These are phyloP conservation scores for Rhizopus stolonifer DNA, from an alignment of 371 early-diverging fungal genomes.

Conservation along the genomic window DNA sequence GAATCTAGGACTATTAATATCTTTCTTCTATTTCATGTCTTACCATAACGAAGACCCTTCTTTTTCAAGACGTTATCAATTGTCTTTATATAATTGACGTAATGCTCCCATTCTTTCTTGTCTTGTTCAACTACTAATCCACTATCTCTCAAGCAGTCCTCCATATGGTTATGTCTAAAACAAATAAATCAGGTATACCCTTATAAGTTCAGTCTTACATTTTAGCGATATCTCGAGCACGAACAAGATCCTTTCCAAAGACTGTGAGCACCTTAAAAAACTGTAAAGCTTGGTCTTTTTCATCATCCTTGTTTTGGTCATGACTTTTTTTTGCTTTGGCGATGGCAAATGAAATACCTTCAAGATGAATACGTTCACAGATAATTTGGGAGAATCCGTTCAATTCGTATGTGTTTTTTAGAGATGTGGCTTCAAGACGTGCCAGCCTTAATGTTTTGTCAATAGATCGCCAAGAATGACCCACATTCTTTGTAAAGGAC, in stretches of 20 bases:
- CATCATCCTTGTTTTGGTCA: constrained; percentile 22
- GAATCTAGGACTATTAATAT: constrained; percentile 9
- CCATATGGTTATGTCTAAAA: constrained; percentile 40
- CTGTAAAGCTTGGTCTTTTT: constrained; percentile 27
- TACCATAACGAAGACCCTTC: constrained; percentile 50
- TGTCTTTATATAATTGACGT: constrained; percentile 34
- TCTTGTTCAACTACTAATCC: constrained; percentile 17
- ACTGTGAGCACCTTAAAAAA: constrained; percentile 42
- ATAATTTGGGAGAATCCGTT: constrained; percentile 27
- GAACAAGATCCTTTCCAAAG: constrained; percentile 31
- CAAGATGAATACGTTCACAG: constrained; percentile 38
- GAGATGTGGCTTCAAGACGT: constrained; percentile 21
- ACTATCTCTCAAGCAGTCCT: constrained; percentile 26
- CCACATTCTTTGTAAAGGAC: constrained; percentile 36
- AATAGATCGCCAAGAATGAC: constrained; percentile 23
- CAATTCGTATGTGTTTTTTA: constrained; percentile 24
- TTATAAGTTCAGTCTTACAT: constrained; percentile 40
- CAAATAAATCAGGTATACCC: too few relatives aligned
- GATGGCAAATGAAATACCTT: constrained; percentile 37
- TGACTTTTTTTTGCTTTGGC: constrained; percentile 32
- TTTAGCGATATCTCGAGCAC: constrained; percentile 46
- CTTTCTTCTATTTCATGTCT: not conserved
- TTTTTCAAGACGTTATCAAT: constrained; percentile 40
- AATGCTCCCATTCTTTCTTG: constrained; percentile 46
- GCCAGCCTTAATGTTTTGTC: constrained; percentile 40